A percentile compares a stretch with the other conserved stretches of the same genome.
Conservation (phyloP, 345 rosid species). For the Fremontodendron californicum region DNA sequence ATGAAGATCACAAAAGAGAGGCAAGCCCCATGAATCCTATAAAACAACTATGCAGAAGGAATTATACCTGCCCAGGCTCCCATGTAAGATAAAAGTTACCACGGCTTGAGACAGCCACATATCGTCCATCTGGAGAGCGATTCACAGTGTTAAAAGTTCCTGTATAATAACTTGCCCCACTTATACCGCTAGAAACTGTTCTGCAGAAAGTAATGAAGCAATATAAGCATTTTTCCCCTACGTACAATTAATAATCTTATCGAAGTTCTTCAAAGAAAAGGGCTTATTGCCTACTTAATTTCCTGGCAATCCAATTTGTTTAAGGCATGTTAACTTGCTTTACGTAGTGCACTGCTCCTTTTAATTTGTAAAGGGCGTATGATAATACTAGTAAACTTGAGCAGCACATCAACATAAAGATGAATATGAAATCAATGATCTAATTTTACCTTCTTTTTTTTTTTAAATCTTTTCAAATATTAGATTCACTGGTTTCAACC, state of each 20-base stretch:
- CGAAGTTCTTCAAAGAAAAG: not conserved
- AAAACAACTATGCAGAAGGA: conserved; percentile 5
- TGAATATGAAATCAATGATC: not conserved
- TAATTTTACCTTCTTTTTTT: too few relatives aligned
- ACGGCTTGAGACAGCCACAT: conserved; percentile 96
- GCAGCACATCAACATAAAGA: not conserved
- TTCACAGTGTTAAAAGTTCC: conserved; percentile 92
- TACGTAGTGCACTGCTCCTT: not conserved
- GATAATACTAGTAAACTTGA: not conserved
- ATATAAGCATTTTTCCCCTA: conserved; percentile 25
- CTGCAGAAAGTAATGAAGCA: conserved; percentile 49
- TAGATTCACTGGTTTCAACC: too few relatives aligned
- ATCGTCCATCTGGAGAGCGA: conserved; percentile 89
- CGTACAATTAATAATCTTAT: not conserved
- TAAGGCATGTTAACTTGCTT: not conserved
- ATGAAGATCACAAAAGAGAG: not conserved
- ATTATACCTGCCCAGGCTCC: conserved; percentile 91
- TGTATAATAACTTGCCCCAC: conserved; percentile 96
- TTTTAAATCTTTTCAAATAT: too few relatives aligned
- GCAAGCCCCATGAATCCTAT: not conserved
- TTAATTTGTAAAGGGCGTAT: not conserved
- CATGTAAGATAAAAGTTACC: conserved; percentile 96
- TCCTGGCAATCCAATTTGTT: not conserved
- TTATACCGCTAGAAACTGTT: conserved; percentile 95
- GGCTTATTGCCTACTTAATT: not conserved